Evolutionary conservation across 345 rosid species (phyloP), one percentile per base, ranked within the genome.

Genomic region (Eucalyptus curtisii): DNA sequence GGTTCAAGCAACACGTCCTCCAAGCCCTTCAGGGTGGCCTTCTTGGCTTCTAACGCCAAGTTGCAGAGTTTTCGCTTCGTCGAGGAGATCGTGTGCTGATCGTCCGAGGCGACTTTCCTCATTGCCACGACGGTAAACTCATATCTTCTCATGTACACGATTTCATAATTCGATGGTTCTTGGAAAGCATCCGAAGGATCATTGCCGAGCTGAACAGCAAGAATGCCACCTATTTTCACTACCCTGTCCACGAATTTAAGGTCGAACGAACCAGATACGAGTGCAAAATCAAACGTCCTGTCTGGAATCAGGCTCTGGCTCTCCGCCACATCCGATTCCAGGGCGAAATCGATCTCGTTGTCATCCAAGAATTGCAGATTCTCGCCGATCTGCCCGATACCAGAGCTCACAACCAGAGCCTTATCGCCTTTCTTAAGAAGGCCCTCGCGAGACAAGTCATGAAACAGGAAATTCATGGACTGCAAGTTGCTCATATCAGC

Each of bases 401-500:
- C 86, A 15, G 93, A 88, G 90, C 90, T 86, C 80, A 93, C 90
- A 11, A 94, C 55, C 59, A 94, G 90, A 71, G 91, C 93, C 81
- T 91, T 93, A 61, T 94, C 91, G 7, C 94, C 93, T 61, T 91
- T 90, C 88, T 87, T 91, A n/a, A 94, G 40, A 81, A 94, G 94
- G 53, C 93, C 96, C 92, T 91, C 94, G 15, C 87, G 87, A 59
- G 88, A 87, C 89, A 93, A 89, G 90, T 95, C 95, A 87, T 88
- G 85, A 71, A 94, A 88, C 31, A 95, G 50, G 61, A 90, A 49
- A 86, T 93, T 92, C 88, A 93, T 79, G 81, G 87, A 89, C 87
- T 91, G 93, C 27, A 89, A 88, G 87, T 88, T 86, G 52, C 88
- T 85, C 71, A 85, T 33, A 59, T 90, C 91, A 66, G 89, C 87